phyloP scores from a whole-genome alignment of 2,329 filamentous ascomycete species.

The Dryadomyces quercus-mongolicae region DNA sequence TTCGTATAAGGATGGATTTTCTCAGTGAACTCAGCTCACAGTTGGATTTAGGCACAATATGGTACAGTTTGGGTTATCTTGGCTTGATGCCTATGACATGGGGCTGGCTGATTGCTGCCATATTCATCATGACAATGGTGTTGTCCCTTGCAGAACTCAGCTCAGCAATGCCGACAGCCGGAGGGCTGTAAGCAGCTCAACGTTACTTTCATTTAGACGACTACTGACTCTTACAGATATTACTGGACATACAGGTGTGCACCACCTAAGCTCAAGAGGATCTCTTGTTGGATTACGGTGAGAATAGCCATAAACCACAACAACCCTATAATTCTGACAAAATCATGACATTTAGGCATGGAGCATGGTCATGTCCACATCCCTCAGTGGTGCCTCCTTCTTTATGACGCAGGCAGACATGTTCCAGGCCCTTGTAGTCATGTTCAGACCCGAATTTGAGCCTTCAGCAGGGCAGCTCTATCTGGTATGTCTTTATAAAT shows the following conservation, averaged over 20 bases:
- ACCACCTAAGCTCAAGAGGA: neutral
- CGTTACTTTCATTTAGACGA: neutral
- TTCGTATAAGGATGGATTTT: neutral
- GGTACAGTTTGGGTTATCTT: slow-evolving; percentile 6
- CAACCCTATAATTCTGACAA: neutral
- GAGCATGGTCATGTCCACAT: slow-evolving; percentile 6
- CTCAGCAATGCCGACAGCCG: slow-evolving; percentile 5
- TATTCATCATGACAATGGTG: slow-evolving; percentile 5
- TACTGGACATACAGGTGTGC: slow-evolving; percentile 5
- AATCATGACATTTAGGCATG: neutral
- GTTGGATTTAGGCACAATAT: neutral
- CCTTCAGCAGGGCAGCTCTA: slow-evolving; percentile 3
- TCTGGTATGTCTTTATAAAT: neutral
- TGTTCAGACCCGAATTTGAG: slow-evolving; percentile 2
- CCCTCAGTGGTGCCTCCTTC: slow-evolving; percentile 4
- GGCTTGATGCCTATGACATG: slow-evolving; percentile 7
- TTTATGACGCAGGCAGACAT: slow-evolving; percentile 6
- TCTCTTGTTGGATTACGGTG: slow-evolving; percentile 6
- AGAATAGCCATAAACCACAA: neutral
- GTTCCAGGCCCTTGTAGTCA: slow-evolving; percentile 5
- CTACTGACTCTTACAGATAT: neutral
- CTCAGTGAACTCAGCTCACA: neutral
- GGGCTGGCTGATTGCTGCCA: slow-evolving; percentile 4
- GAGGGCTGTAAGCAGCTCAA: slow-evolving; percentile 2
- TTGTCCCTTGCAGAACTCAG: slow-evolving; percentile 1